These are phyloP conservation scores for Canavalia gladiata DNA, from an alignment of 306 rosid species.

Conservation along the genomic window DNA sequence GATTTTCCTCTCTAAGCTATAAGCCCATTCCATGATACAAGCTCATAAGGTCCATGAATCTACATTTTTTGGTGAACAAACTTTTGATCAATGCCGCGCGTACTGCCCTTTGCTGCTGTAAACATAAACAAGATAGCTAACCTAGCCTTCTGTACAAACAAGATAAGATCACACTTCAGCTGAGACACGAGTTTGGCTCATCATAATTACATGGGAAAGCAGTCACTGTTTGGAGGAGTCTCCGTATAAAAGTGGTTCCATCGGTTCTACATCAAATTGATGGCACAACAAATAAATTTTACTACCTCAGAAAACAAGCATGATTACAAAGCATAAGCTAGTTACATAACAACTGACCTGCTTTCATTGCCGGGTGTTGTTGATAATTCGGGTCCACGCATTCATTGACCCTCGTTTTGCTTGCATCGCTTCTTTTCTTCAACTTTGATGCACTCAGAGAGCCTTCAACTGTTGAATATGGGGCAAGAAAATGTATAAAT, in stretches of 20 bases:
- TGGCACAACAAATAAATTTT: slow-evolving; percentile 37
- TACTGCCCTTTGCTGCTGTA: slow-evolving; percentile 27
- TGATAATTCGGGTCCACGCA: slow-evolving; percentile 42
- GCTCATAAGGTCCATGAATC: slow-evolving; percentile 11
- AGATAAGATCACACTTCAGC: slow-evolving; percentile 19
- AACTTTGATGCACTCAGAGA: slow-evolving; percentile 77
- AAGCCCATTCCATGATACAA: slow-evolving; percentile 24
- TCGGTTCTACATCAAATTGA: slow-evolving; percentile 54
- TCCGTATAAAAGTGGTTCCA: slow-evolving; percentile 53
- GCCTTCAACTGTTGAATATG: slow-evolving; percentile 77
- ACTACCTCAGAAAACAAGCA: slow-evolving; percentile 37
- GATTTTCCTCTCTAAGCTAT: slow-evolving; percentile 18
- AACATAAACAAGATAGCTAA: slow-evolving; percentile 37
- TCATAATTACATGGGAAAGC: slow-evolving; percentile 1
- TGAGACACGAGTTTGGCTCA: slow-evolving; percentile 31
- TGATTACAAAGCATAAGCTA: neutral
- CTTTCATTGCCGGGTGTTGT: slow-evolving; percentile 46
- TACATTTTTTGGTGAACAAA: neutral
- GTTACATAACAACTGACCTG: slow-evolving; percentile 58
- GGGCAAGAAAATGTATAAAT: slow-evolving; percentile 6
- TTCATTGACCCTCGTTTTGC: slow-evolving; percentile 50
- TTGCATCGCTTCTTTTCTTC: slow-evolving; percentile 55
- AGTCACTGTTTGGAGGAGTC: slow-evolving; percentile 18
- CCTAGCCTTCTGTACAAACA: slow-evolving; percentile 18
- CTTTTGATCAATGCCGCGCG: slow-evolving; percentile 1